Conservation (phyloP, 2,329 filamentous ascomycete genomes). For the Leptographium galeiforme region DNA sequence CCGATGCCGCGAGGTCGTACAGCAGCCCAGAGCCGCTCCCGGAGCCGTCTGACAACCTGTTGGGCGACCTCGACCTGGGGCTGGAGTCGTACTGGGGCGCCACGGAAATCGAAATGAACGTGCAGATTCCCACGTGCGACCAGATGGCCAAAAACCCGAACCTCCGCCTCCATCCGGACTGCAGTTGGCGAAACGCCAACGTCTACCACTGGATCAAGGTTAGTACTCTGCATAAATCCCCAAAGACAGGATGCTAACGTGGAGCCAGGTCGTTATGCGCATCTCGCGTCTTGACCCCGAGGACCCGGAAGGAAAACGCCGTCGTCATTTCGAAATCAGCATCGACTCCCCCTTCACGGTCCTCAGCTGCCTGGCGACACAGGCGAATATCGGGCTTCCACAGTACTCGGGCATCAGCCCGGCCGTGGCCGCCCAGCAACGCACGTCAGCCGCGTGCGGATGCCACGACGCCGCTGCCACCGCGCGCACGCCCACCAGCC, state of each 20-base stretch:
- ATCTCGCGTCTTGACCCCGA: slow-evolving; percentile 72
- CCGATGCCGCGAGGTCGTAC: slow-evolving; percentile 32
- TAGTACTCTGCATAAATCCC: slow-evolving; percentile 31
- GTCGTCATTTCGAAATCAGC: slow-evolving; percentile 87
- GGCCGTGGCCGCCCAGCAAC: slow-evolving; percentile 31
- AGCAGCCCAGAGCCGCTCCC: slow-evolving; percentile 29
- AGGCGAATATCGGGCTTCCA: slow-evolving; percentile 75
- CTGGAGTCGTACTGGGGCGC: slow-evolving; percentile 65
- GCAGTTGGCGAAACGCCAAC: slow-evolving; percentile 85
- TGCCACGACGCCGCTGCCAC: slow-evolving; percentile 35
- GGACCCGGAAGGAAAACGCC: slow-evolving; percentile 56
- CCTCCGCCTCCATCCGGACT: slow-evolving; percentile 67
- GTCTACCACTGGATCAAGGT: slow-evolving; percentile 97
- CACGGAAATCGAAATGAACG: slow-evolving; percentile 89
- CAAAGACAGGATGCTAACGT: slow-evolving; percentile 35
- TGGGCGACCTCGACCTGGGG: slow-evolving; percentile 64
- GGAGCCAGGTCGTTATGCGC: slow-evolving; percentile 68
- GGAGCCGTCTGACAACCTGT: slow-evolving; percentile 51
- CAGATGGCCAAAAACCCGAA: slow-evolving; percentile 63
- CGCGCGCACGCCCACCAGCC: slow-evolving; percentile 46
- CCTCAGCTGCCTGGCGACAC: slow-evolving; percentile 83
- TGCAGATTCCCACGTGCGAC: slow-evolving; percentile 80
- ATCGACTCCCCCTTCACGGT: slow-evolving; percentile 94
- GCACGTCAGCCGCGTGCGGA: slow-evolving; percentile 35
- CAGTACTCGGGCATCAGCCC: slow-evolving; percentile 50